Evolutionary conservation across 805 yeast genomes (phyloP).

Genomic region (Saturnispora hagleri): DNA sequence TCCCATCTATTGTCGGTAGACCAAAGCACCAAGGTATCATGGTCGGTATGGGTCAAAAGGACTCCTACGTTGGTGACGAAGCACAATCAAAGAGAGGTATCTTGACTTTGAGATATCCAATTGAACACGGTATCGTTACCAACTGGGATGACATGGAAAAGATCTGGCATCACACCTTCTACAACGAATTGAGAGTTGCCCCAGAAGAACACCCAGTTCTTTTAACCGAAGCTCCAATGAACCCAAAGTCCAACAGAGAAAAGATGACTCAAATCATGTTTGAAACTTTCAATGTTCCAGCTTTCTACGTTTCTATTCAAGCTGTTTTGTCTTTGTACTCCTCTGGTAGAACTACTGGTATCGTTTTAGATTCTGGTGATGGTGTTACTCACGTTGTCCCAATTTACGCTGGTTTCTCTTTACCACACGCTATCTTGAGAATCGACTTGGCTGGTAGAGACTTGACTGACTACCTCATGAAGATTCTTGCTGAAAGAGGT

Average conservation of each 20-base stretch:
- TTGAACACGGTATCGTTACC: constrained; percentile 99
- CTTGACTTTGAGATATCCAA: constrained; percentile 96
- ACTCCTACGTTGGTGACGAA: constrained; percentile 99
- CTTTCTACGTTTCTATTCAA: constrained; percentile 97
- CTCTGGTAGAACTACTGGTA: constrained; percentile 97
- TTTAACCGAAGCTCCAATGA: constrained; percentile 99
- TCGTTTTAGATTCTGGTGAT: constrained; percentile 94
- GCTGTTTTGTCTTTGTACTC: constrained; percentile 38
- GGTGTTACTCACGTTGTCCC: constrained; percentile 99
- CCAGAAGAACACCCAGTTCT: constrained; percentile 99
- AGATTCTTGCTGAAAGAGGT: constrained; percentile 97
- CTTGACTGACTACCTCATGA: constrained; percentile 97
- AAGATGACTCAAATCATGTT: constrained; percentile 99
- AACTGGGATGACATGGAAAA: constrained; percentile 99
- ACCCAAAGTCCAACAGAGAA: constrained; percentile 99
- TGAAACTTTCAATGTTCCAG: constrained; percentile 99
- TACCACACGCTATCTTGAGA: constrained; percentile 98
- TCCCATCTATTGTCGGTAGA: constrained; percentile 99
- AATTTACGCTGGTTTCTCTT: constrained; percentile 98
- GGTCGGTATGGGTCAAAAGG: constrained; percentile 99
- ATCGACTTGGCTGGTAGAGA: constrained; percentile 99
- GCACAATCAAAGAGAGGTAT: constrained; percentile 99
- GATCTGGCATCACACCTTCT: constrained; percentile 99
- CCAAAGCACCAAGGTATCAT: constrained; percentile 99
- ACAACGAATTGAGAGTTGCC: constrained; percentile 99